Percentiles rank a stretch among this genome's conserved stretches.
phyloP scores from a whole-genome alignment of 345 rosid species.

The Populus ilicifolia region DNA sequence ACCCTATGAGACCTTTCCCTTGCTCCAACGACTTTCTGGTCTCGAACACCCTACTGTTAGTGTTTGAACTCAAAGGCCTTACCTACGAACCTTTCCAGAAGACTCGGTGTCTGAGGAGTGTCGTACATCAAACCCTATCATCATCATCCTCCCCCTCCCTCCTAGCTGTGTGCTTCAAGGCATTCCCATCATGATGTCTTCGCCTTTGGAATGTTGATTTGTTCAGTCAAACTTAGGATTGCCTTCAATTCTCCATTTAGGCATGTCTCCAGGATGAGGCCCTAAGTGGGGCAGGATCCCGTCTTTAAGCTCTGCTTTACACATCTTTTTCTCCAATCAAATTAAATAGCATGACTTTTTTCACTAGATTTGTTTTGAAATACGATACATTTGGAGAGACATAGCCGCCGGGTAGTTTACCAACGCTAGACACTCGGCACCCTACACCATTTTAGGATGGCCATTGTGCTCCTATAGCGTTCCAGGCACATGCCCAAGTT shows the following conservation, averaged over 20 bases:
- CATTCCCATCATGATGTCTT: conserved; percentile 25
- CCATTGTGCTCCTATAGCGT: conserved; percentile 11
- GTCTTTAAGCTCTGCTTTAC: conserved; percentile 28
- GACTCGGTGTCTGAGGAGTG: neutral
- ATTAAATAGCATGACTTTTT: conserved; percentile 1
- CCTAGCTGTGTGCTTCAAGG: conserved; percentile 10
- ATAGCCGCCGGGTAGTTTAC: neutral
- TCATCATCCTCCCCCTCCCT: neutral
- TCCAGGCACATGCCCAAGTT: neutral
- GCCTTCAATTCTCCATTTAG: conserved; percentile 14
- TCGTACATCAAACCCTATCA: neutral
- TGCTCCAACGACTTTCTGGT: conserved; percentile 36
- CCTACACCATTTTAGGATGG: neutral
- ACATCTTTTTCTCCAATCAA: neutral
- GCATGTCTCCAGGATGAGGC: conserved; percentile 26
- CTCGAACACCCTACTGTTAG: neutral
- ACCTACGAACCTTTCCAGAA: neutral
- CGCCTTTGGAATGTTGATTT: neutral
- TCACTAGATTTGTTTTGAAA: neutral
- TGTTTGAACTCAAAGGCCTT: neutral
- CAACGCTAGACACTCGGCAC: conserved; percentile 8
- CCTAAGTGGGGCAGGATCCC: conserved; percentile 35
- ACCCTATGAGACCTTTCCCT: conserved; percentile 28
- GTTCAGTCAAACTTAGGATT: conserved; percentile 30
- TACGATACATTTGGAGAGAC: neutral